Evolutionary conservation across 2,329 filamentous ascomycete species (phyloP), one percentile per base, ranked within the genome.

Genomic region (Claviceps sp.): DNA sequence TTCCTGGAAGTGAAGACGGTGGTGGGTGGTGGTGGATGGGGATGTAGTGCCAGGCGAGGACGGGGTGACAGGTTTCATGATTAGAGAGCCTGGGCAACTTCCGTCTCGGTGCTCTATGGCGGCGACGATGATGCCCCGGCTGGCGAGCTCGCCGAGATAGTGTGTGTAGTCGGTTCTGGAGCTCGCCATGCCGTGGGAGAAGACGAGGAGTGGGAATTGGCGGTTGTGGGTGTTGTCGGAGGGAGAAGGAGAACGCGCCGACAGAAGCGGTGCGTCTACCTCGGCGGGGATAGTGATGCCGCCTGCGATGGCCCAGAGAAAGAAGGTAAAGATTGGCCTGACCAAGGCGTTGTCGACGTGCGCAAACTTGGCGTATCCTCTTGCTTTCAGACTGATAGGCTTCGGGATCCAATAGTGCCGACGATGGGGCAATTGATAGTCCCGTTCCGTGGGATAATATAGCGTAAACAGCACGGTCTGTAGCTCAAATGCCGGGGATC

Each of bases 81-180:
- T 62, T 39, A 69, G 51, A 1, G 70, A 68, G 0, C 73, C 74
- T 0, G 75, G 74, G 13, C 68, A 70, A 52, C 72, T 75, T 7
- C 75, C 75, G 52, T 78, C 75, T 42, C 75, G 70, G 57, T 78
- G 75, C 58, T 77, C 75, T 11, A 77, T 54, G 38, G 73, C 70
- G 40, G 72, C 75, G 34, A 77, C 69, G 16, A 78, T 61, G 49
- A 70, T 66, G 8, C 75, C 75, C 1, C 69, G 66, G n/a, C 70
- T 73, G 8, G 75, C 74, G 1, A 77, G 64, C 53, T 75, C 71
- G 53, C 73, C 72, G 16, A 74, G 65, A 57, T 71, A 77, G 59
- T 75, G 66, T 0, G 73, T 75, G 61, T 78, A 78, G 58, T 76
- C 73, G 1, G 72, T 75, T 22, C 74, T 62, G 0, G 70, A 73